Evolutionary conservation across 23 red algal species (phyloP).

Genomic region (Cyanidium caldarium): DNA sequence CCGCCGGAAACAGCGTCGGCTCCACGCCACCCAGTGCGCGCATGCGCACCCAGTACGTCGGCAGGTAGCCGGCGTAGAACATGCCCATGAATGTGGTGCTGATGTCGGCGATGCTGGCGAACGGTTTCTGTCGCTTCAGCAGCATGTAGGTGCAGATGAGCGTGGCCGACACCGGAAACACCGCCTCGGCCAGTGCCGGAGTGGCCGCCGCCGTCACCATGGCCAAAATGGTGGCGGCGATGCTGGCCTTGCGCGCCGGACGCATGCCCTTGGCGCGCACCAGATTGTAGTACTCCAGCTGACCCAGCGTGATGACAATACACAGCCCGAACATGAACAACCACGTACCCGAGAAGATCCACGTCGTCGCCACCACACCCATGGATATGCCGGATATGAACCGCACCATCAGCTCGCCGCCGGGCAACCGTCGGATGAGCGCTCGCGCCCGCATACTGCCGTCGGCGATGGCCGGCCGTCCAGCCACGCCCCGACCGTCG

Average conservation of each 20-base stretch:
- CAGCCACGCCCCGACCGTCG: no score
- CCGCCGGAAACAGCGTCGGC: background rate
- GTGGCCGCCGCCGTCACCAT: constrained; percentile 9
- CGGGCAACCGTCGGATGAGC: no score
- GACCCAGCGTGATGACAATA: constrained; percentile 33
- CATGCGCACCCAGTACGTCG: constrained; percentile 87
- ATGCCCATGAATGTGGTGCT: constrained; percentile 94
- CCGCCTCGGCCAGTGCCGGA: constrained; percentile 45
- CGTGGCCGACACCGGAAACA: constrained; percentile 75
- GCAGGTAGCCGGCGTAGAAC: constrained; percentile 92
- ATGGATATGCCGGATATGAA: constrained; percentile 28
- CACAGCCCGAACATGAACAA: constrained; percentile 45
- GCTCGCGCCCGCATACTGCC: no score
- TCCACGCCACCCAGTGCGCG: constrained; percentile 8
- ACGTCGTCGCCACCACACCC: constrained; percentile 49
- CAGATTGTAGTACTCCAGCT: constrained; percentile 91
- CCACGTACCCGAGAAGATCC: constrained; percentile 39
- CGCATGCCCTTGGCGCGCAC: constrained; percentile 57
- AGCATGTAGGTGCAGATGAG: constrained; percentile 87
- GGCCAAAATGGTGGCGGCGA: constrained; percentile 35
- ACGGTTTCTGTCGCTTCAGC: constrained; percentile 32
- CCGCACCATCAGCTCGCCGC: background rate
- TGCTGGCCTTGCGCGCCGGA: constrained; percentile 61
- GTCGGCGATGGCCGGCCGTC: no score
- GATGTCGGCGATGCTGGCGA: constrained; percentile 98